These are phyloP conservation scores for Canavalia ensiformis DNA, from an alignment of 306 rosid genomes.

Conservation along the genomic window DNA sequence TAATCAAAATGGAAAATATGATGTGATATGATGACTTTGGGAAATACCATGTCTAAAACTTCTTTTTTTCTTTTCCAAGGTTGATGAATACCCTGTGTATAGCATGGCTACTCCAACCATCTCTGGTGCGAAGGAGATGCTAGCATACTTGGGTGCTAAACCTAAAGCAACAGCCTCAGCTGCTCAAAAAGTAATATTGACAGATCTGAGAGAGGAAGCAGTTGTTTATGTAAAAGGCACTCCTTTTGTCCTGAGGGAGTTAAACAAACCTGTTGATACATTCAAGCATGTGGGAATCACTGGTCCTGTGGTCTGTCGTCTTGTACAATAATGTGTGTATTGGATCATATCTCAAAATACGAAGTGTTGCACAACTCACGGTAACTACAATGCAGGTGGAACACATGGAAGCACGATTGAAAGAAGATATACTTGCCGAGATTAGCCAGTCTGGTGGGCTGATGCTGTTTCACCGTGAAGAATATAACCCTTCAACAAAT, in stretches of 20 bases:
- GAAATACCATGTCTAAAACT: slow-evolving; percentile 37
- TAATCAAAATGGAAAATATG: neutral
- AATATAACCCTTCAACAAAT: slow-evolving; percentile 70
- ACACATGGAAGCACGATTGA: slow-evolving; percentile 85
- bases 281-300: slow-evolving; percentile 94
- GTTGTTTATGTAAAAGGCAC: slow-evolving; percentile 81
- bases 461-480: slow-evolving; percentile 90
- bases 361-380: slow-evolving; percentile 43
- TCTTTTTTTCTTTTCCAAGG: slow-evolving; percentile 56
- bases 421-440: slow-evolving; percentile 87
- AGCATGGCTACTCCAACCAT: slow-evolving; percentile 96
- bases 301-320: slow-evolving; percentile 77
- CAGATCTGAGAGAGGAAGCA: slow-evolving; percentile 90
- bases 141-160: slow-evolving; percentile 70
- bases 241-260: slow-evolving; percentile 93
- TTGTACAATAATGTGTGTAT: slow-evolving; percentile 41
- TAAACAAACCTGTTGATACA: slow-evolving; percentile 86
- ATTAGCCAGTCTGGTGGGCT: slow-evolving; percentile 77
- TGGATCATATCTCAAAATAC: slow-evolving; percentile 42
- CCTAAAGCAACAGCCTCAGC: slow-evolving; percentile 54
- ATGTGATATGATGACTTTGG: slow-evolving; percentile 2
- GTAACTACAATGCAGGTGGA: slow-evolving; percentile 73
- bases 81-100: slow-evolving; percentile 84
- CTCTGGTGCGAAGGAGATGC: slow-evolving; percentile 90
- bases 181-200: slow-evolving; percentile 71